These are phyloP conservation scores for Daldinia childiae DNA, from an alignment of 495 filamentous ascomycete genomes.

Conservation along the genomic window DNA sequence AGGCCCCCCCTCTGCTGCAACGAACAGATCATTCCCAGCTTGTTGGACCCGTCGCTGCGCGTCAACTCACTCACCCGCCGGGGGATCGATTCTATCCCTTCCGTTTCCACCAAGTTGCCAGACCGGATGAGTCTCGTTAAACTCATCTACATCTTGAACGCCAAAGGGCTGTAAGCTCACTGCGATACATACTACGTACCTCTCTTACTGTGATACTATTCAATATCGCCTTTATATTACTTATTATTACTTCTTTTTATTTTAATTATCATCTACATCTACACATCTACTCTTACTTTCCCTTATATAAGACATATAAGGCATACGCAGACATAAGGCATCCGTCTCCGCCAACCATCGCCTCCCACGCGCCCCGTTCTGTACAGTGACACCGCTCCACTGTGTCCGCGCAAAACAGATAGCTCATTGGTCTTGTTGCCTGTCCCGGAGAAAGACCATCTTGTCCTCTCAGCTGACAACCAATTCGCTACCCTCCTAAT, in stretches of 20 bases:
- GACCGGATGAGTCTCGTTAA: constrained; percentile 32
- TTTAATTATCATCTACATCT: constrained; percentile 20
- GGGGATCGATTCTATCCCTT: constrained; percentile 29
- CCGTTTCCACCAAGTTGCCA: constrained; percentile 32
- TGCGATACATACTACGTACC: constrained; percentile 6
- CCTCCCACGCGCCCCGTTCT: constrained; percentile 39
- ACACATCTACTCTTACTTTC: not conserved
- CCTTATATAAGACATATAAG: not conserved
- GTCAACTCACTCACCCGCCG: constrained; percentile 32
- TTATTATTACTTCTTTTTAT: constrained; percentile 13
- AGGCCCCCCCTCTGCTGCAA: constrained; percentile 17
- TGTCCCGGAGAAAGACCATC: constrained; percentile 39
- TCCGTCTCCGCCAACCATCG: constrained; percentile 36
- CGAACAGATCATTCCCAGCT: constrained; percentile 40
- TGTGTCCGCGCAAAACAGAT: constrained; percentile 34
- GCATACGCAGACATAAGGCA: constrained; percentile 27
- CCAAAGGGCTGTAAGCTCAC: not conserved
- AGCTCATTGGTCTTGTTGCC: constrained; percentile 42
- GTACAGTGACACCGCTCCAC: constrained; percentile 47
- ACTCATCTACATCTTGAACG: not conserved
- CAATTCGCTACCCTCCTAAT: constrained; percentile 20
- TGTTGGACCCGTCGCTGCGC: constrained; percentile 42
- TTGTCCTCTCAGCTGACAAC: constrained; percentile 40
- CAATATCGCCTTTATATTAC: constrained; percentile 10
- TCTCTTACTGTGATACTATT: constrained; percentile 4